Conservation (phyloP, 2,329 filamentous ascomycete genomes). For the Phialocephala sp. region DNA sequence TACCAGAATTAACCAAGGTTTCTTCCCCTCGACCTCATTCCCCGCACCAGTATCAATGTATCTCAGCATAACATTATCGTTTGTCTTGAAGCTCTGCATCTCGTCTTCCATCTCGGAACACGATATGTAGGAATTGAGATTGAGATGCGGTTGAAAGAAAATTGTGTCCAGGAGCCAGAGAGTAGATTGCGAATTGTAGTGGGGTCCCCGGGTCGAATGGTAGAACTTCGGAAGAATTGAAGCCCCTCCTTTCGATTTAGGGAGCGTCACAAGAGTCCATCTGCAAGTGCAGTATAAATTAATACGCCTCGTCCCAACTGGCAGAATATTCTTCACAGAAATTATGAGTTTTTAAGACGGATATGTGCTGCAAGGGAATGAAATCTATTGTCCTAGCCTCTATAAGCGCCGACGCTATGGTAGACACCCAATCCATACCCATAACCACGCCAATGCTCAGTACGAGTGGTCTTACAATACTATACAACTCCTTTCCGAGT, state of each 20-base stretch:
- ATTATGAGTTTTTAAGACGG: too few relatives aligned
- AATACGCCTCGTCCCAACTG: too few relatives aligned
- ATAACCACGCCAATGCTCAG: constrained; percentile 11
- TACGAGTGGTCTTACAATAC: constrained; percentile 18
- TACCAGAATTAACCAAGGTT: constrained; percentile 35
- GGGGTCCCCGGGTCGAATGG: not conserved
- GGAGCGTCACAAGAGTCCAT: not conserved
- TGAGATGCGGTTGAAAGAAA: not conserved
- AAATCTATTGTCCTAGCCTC: constrained; percentile 20
- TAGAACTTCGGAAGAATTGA: not conserved
- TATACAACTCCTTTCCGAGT: constrained; percentile 6
- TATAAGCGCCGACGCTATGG: constrained; percentile 29
- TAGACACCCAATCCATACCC: constrained; percentile 20
- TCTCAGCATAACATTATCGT: constrained; percentile 33
- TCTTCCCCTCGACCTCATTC: constrained; percentile 18
- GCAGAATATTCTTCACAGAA: too few relatives aligned
- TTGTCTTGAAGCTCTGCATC: constrained; percentile 34
- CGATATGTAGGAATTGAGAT: too few relatives aligned
- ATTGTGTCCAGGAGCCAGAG: not conserved
- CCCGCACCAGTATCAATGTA: constrained; percentile 36
- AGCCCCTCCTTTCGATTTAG: not conserved
- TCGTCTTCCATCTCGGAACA: not conserved
- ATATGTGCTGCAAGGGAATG: not conserved
- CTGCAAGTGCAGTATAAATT: not conserved
- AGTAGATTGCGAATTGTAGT: not conserved